These are phyloP conservation scores for Exophiala sp. DNA, from an alignment of 2,329 filamentous ascomycete genomes.

Conservation along the genomic window DNA sequence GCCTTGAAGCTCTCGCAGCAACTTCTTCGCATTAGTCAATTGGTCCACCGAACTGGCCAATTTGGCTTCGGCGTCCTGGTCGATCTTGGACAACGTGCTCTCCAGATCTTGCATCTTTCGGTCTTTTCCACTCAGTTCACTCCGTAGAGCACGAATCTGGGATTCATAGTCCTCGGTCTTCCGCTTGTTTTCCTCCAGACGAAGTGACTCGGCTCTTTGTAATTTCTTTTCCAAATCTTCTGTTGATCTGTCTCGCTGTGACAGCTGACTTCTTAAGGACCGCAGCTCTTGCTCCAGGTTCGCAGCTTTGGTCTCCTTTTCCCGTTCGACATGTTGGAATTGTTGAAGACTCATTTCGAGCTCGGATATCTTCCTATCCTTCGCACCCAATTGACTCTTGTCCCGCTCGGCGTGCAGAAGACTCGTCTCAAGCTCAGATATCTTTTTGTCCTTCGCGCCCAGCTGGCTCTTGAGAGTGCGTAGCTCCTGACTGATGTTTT, in stretches of 20 bases:
- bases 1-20: constrained; percentile 70
- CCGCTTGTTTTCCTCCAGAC: constrained; percentile 21
- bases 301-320: constrained; percentile 57
- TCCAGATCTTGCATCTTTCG: constrained; percentile 87
- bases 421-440: constrained; percentile 80
- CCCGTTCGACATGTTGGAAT: constrained; percentile 74
- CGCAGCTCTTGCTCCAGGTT: constrained; percentile 26
- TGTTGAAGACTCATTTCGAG: constrained; percentile 79
- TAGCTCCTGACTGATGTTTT: constrained; percentile 71
- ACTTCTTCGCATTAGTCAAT: constrained; percentile 66
- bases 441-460: constrained; percentile 81
- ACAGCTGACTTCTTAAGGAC: constrained; percentile 22
- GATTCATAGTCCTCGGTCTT: constrained; percentile 25
- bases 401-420: constrained; percentile 84
- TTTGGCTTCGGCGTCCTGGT: constrained; percentile 87
- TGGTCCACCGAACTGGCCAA: constrained; percentile 75
- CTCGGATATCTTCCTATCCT: constrained; percentile 85
- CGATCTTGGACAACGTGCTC: constrained; percentile 73
- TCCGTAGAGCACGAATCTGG: constrained; percentile 87
- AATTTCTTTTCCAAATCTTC: constrained; percentile 26
- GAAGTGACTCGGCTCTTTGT: constrained; percentile 17
- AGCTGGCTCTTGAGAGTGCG: constrained; percentile 91
- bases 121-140: constrained; percentile 83
- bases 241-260: constrained; percentile 22
- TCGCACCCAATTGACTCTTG: constrained; percentile 81